Conservation (phyloP, 2,329 filamentous ascomycete species). For the Myriangium duriaei region DNA sequence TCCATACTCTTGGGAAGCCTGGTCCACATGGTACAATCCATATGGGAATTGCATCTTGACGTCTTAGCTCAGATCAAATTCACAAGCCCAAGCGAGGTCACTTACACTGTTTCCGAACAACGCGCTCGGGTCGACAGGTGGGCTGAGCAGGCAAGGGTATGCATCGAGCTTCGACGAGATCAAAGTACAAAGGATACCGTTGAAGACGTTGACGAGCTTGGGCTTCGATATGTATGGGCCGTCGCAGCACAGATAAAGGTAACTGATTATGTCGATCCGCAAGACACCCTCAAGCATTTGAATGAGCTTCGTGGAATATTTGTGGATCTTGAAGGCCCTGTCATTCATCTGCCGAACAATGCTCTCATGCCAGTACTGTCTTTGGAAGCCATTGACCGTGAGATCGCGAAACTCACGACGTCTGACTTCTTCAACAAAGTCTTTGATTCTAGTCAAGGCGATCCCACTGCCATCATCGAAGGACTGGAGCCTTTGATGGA, state of each 20-base stretch:
- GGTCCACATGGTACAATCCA: slow-evolving; percentile 40
- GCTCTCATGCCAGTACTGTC: slow-evolving; percentile 81
- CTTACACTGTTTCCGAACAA: slow-evolving; percentile 39
- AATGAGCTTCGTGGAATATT: slow-evolving; percentile 48
- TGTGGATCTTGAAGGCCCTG: slow-evolving; percentile 32
- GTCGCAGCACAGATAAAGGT: slow-evolving; percentile 50
- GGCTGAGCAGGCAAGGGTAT: slow-evolving; percentile 44
- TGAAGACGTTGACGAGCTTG: slow-evolving; percentile 26
- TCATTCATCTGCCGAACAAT: slow-evolving; percentile 65
- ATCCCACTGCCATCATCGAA: slow-evolving; percentile 78
- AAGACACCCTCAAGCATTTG: slow-evolving; percentile 50
- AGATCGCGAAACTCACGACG: slow-evolving; percentile 83
- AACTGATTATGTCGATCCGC: slow-evolving; percentile 41
- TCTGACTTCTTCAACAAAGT: slow-evolving; percentile 92
- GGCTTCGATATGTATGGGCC: slow-evolving; percentile 53
- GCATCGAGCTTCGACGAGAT: slow-evolving; percentile 30
- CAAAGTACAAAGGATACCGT: slow-evolving; percentile 22
- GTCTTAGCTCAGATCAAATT: slow-evolving; percentile 51
- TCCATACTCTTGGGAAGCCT: background rate
- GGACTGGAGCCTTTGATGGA: slow-evolving; percentile 87
- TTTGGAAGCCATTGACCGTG: slow-evolving; percentile 67
- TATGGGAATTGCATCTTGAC: slow-evolving; percentile 58
- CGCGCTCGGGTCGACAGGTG: slow-evolving; percentile 49
- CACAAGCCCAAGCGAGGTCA: slow-evolving; percentile 43
- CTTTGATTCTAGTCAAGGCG: slow-evolving; percentile 69